Evolutionary conservation across 2,329 filamentous ascomycete genomes (phyloP).

Genomic region (Ophiostoma montium): DNA sequence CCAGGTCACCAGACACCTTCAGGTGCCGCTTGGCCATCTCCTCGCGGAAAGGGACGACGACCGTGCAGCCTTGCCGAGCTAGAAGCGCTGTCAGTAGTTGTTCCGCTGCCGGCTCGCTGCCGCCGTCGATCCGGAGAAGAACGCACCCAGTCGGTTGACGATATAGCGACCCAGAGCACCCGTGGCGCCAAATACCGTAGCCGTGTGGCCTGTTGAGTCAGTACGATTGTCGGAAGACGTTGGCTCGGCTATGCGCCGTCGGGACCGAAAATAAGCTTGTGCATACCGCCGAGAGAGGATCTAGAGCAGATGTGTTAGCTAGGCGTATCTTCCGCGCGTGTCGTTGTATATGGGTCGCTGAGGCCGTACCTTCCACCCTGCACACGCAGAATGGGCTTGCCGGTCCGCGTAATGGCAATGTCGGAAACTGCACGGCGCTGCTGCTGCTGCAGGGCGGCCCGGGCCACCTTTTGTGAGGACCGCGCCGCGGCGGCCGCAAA

Average conservation of each 20-base stretch:
- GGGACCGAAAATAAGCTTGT: background rate
- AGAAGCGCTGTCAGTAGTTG: slow-evolving; percentile 9
- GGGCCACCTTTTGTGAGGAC: slow-evolving; percentile 33
- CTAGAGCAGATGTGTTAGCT: slow-evolving; percentile 27
- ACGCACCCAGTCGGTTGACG: slow-evolving; percentile 73
- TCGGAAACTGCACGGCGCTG: slow-evolving; percentile 53
- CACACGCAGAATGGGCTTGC: slow-evolving; percentile 82
- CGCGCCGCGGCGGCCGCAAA: slow-evolving; percentile 36
- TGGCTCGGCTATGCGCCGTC: too few species aligned
- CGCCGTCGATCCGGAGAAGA: background rate
- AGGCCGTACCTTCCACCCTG: slow-evolving; percentile 74
- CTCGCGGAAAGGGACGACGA: slow-evolving; percentile 86
- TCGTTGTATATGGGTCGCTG: slow-evolving; percentile 2
- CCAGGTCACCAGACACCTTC: slow-evolving; percentile 90
- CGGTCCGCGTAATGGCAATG: slow-evolving; percentile 84
- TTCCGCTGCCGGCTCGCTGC: background rate
- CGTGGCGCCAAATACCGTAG: slow-evolving; percentile 94
- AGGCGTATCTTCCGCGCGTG: background rate
- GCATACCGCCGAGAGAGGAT: slow-evolving; percentile 71
- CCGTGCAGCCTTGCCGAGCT: slow-evolving; percentile 89
- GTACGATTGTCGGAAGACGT: background rate
- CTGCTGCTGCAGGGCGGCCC: slow-evolving; percentile 34
- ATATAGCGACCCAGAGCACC: slow-evolving; percentile 94
- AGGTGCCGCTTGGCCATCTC: slow-evolving; percentile 97
- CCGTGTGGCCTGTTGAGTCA: slow-evolving; percentile 60